Evolutionary conservation across 2,329 filamentous ascomycete species (phyloP).

Genomic region (Aspergillus terreus): DNA sequence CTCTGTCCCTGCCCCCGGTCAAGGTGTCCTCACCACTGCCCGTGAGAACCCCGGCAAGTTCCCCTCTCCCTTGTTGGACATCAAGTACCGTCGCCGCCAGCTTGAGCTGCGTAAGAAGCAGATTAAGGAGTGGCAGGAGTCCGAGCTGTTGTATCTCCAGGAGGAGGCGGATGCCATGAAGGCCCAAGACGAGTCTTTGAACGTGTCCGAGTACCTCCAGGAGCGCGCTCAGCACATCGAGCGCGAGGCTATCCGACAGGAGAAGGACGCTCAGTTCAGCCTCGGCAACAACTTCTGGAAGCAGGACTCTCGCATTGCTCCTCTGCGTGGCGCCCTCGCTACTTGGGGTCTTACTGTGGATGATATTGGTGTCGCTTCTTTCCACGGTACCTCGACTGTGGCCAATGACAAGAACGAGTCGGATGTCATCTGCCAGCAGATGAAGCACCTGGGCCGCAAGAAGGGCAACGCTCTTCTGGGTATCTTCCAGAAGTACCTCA

Average conservation of each 20-base stretch:
- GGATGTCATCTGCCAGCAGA: conserved; percentile 92
- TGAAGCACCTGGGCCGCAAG: conserved; percentile 87
- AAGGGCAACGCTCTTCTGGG: conserved; percentile 95
- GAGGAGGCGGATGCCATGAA: conserved; percentile 93
- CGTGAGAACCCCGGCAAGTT: conserved; percentile 88
- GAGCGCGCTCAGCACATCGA: conserved; percentile 85
- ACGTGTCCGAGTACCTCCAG: conserved; percentile 79
- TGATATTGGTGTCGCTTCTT: conserved; percentile 89
- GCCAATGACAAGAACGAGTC: conserved; percentile 99
- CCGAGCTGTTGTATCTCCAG: conserved; percentile 86
- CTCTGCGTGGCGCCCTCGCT: conserved; percentile 89
- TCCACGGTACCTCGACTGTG: conserved; percentile 98
- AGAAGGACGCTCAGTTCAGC: conserved; percentile 87
- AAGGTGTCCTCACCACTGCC: conserved; percentile 93
- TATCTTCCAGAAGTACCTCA: conserved; percentile 99
- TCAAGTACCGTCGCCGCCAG: conserved; percentile 94
- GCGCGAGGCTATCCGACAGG: conserved; percentile 80
- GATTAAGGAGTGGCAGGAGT: conserved; percentile 95
- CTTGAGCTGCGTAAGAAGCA: conserved; percentile 90
- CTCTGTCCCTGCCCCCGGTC: conserved; percentile 91
- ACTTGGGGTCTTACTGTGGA: conserved; percentile 98
- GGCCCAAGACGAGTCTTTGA: conserved; percentile 67
- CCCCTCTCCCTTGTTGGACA: conserved; percentile 91
- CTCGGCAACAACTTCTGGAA: conserved; percentile 99
- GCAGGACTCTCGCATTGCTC: conserved; percentile 86